Evolutionary conservation across 73 alveolate species (phyloP), one percentile per base, ranked within the genome.

Genomic region (Loxodes magnus): DNA sequence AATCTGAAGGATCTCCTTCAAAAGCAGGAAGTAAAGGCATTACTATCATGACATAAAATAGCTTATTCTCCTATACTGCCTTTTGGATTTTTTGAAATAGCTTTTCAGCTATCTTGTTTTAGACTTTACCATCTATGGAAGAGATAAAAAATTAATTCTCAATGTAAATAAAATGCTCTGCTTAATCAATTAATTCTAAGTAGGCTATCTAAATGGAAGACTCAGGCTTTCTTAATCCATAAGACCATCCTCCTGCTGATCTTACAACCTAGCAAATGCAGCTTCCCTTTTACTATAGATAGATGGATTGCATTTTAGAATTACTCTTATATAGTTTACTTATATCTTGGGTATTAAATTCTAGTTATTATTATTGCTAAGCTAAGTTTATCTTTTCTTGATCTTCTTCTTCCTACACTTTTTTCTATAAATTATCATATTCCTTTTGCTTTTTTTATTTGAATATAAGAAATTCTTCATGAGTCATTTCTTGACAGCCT

Each of bases 71-170:
- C 42, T 44, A 51, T 43, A 52, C 62, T 21, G 96, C 94, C 50
- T 56, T 37, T 30, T 63, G 26, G 16, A 88, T 88, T 71, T 94
- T 79, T 35, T 84, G 78, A 15, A 72, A 59, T 24, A 88, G 61
- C 17, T 87, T 74, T 20, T 29, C 51, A 16, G 90, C 96, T 5
- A 88, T 78, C 38, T 37, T 14, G 55, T 88, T 88, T 56, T 79
- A 67, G 10, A 88, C 84, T n/a, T 42, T 61, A 23, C 77, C 67
- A 34, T 72, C 96, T 43, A 81, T 69, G 35, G 83, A 82, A 2
- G 81, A 72, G 60, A 81, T 71, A 52, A 88, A 93, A 81, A 93
- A 93, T 69, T 93, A 90, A 51, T 93, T 88, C 60, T 93, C 99
- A 2, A 93, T 93, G 70, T 88, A 93, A 33, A 93, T 70, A 69